Percentiles rank a stretch among this genome's conserved stretches.
Evolutionary conservation across 108 stramenopile species (phyloP).

Genomic region (Discostella stelligeroides): DNA sequence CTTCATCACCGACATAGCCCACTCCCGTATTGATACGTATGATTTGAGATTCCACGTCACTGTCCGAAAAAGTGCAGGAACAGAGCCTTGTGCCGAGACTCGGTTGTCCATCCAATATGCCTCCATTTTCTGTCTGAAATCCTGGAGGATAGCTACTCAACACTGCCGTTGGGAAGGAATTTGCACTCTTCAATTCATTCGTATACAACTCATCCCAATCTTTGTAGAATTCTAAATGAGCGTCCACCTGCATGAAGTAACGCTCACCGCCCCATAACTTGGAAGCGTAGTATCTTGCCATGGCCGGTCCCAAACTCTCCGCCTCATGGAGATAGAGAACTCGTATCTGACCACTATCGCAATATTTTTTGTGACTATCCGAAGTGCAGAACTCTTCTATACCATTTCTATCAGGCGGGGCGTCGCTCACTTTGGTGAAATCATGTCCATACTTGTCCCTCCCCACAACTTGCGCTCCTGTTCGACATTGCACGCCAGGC

Average conservation of each 20-base stretch:
- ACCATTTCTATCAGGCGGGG: slow-evolving; percentile 80
- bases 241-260: slow-evolving; percentile 92
- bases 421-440: slow-evolving; percentile 63
- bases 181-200: slow-evolving; percentile 61
- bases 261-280: slow-evolving; percentile 94
- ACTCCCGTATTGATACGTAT: slow-evolving; percentile 69
- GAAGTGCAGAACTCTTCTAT: slow-evolving; percentile 75
- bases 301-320: slow-evolving; percentile 89
- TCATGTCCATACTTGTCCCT: slow-evolving; percentile 57
- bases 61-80: slow-evolving; percentile 54
- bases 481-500: slow-evolving; percentile 61
- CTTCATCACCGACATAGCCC: slow-evolving; percentile 40
- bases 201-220: slow-evolving; percentile 85
- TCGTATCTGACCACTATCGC: slow-evolving; percentile 75
- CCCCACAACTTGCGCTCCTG: slow-evolving; percentile 79
- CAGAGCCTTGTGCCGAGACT: slow-evolving; percentile 70
- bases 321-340: slow-evolving; percentile 85
- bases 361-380: slow-evolving; percentile 54
- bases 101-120: slow-evolving; percentile 7
- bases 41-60: slow-evolving; percentile 78
- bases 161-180: slow-evolving; percentile 68
- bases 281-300: slow-evolving; percentile 89
- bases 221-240: slow-evolving; percentile 78
- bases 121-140: slow-evolving; percentile 40
- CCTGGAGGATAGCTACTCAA: slow-evolving; percentile 88